phyloP scores from a whole-genome alignment of 148 eudicot species.

The Fagopyrum homotropicum region DNA sequence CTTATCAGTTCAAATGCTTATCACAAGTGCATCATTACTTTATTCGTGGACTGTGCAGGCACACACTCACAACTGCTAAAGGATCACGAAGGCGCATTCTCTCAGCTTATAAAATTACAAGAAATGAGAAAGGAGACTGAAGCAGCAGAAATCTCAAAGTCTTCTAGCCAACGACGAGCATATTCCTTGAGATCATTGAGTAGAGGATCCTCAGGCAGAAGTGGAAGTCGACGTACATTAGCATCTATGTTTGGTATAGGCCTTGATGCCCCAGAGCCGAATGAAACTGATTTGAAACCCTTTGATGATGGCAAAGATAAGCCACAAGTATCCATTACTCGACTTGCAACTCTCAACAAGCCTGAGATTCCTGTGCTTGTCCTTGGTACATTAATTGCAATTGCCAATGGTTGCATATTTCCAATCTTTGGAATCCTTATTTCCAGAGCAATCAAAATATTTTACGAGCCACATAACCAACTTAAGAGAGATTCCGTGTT shows the following conservation, averaged over 20 bases:
- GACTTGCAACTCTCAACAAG: constrained; percentile 28
- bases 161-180: constrained; percentile 32
- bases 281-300: background rate
- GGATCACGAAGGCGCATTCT: constrained; percentile 76
- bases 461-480: constrained; percentile 22
- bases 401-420: constrained; percentile 23
- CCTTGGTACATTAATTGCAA: constrained; percentile 22
- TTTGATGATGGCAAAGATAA: background rate
- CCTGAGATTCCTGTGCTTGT: constrained; percentile 28
- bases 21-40: background rate
- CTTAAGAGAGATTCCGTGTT: constrained; percentile 21
- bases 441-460: constrained; percentile 20
- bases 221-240: constrained; percentile 18
- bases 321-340: constrained; percentile 18
- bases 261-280: background rate
- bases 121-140: constrained; percentile 33
- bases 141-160: constrained; percentile 16
- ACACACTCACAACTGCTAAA: constrained; percentile 49
- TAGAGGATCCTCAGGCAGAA: constrained; percentile 39
- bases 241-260: background rate
- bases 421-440: constrained; percentile 23
- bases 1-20: too few relatives aligned
- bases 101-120: constrained; percentile 63
- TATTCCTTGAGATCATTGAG: constrained; percentile 46
- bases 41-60: constrained; percentile 25